Evolutionary conservation across 352 stramenopile species (phyloP).

Genomic region (Nothophytophthora sp.): DNA sequence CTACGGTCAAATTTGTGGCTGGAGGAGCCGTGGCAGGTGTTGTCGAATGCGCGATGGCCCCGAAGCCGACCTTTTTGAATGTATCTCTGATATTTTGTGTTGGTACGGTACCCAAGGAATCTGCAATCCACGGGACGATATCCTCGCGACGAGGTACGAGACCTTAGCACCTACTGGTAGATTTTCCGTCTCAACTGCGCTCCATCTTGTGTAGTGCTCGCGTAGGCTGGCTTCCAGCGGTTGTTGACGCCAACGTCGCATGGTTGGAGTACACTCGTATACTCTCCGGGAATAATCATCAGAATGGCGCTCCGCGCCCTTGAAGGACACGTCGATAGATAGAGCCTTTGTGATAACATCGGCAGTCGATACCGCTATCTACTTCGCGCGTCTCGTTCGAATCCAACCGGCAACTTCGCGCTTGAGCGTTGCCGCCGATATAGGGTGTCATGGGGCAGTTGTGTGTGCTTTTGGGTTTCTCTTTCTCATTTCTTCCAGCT

Average conservation of each 20-base stretch:
- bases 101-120: not conserved
- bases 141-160: not conserved
- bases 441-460: not conserved
- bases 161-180: not conserved
- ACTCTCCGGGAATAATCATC: slow-evolving; percentile 2
- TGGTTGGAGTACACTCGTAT: slow-evolving; percentile 7
- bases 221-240: not conserved
- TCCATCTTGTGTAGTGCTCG: not conserved
- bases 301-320: not conserved
- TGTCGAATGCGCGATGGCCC: not conserved
- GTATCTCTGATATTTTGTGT: not conserved
- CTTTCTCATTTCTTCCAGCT: not conserved
- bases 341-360: not conserved
- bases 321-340: not conserved
- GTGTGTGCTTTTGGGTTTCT: not conserved
- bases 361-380: not conserved
- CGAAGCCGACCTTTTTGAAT: not conserved
- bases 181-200: not conserved
- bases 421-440: not conserved
- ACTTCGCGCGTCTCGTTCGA: not conserved
- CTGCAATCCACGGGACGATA: not conserved
- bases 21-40: not conserved
- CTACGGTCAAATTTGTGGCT: not conserved
- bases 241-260: too few relatives aligned
- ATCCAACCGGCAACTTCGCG: not conserved